Evolutionary conservation across 2,329 filamentous ascomycete species (phyloP).

Genomic region (Monilinia vaccinii-corymbosi): DNA sequence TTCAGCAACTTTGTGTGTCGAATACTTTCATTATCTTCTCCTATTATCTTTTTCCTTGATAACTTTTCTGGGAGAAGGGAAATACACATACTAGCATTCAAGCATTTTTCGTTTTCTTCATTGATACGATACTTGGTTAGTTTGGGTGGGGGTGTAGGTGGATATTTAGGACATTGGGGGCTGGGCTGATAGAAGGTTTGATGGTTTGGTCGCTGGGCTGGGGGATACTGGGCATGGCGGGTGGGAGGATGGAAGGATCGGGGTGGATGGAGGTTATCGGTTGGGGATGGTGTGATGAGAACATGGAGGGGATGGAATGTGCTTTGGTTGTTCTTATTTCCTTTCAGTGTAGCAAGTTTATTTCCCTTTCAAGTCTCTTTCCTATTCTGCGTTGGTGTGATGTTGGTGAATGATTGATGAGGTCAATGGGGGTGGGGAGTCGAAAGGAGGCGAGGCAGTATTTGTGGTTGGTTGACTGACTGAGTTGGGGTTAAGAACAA

Average conservation of each 20-base stretch:
- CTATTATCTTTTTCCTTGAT: neutral
- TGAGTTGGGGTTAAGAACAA: neutral
- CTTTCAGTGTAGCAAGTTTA: conserved; percentile 9
- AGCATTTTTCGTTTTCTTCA: conserved; percentile 2
- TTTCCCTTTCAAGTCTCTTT: neutral
- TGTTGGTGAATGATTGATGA: neutral
- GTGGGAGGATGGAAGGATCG: neutral
- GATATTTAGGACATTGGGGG: conserved; percentile 7
- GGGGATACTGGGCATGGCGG: conserved; percentile 2
- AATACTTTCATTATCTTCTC: conserved; percentile 6
- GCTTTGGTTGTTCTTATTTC: conserved; percentile 4
- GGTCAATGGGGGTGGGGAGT: neutral
- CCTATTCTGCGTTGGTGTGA: neutral
- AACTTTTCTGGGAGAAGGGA: conserved; percentile 1
- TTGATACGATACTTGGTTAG: conserved; percentile 6
- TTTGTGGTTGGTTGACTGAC: neutral
- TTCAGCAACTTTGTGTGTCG: conserved; percentile 5
- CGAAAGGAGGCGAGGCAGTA: neutral
- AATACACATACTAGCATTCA: conserved; percentile 5
- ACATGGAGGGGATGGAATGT: neutral
- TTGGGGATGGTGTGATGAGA: neutral
- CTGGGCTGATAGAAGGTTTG: conserved; percentile 7
- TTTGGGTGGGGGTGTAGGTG: conserved; percentile 4
- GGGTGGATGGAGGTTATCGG: conserved; percentile 1
- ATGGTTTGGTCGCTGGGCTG: neutral